Base-by-base conservation (phyloP, 2,329 filamentous ascomycete species). In the Colletotrichum noveboracense region DNA sequence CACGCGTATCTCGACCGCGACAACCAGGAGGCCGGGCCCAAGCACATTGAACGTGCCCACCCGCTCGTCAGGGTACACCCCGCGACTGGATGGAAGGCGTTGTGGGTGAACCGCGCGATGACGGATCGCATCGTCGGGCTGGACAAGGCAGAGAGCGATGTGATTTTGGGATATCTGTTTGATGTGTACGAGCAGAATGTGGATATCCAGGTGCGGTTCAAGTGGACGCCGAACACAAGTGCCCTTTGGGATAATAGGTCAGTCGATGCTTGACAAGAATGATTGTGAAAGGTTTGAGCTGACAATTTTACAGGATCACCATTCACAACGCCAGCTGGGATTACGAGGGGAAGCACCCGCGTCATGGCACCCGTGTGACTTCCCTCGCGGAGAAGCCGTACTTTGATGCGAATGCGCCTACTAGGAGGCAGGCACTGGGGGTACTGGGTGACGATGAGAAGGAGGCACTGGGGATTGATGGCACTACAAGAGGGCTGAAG, bases 251-350 rank as follows among this genome's bases (percentile, higher is more conserved):
- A 95, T 79, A 95, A 95, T 79, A 87, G 91, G 86, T 90, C 56
- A 80, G 87, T 80, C 3, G 13, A 7, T 6, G 6, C 7, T 30
- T 18, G 7, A 38, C 32, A 18, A 6, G 7, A 24, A 38, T 7
- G 10, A 10, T 43, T 7, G 6, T 21, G 6, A 14, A 12, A 4
- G 2, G 2, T 60, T 6, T 70, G 76, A 6, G 77, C 34, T 24
- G 7, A 68, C 16, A 4, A 4, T 38, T 26, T 48, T 16, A 4
- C 2, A 91, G 91, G 52, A 93, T 94, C 74, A 94, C 93, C 0
- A 94, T 94, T 48, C 93, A 95, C 78, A 94, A 94, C 77, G 93
- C 93, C 0, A 93, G 90, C 79, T 95, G 93, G 92, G 93, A 95
- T 78, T 95, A 95, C 79, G 92, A 90, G 38, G 92, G 92, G 2